Percentiles rank a stretch among this genome's conserved stretches.
phyloP scores from a whole-genome alignment of 2,329 filamentous ascomycete genomes.

The Alternaria postmessia region DNA sequence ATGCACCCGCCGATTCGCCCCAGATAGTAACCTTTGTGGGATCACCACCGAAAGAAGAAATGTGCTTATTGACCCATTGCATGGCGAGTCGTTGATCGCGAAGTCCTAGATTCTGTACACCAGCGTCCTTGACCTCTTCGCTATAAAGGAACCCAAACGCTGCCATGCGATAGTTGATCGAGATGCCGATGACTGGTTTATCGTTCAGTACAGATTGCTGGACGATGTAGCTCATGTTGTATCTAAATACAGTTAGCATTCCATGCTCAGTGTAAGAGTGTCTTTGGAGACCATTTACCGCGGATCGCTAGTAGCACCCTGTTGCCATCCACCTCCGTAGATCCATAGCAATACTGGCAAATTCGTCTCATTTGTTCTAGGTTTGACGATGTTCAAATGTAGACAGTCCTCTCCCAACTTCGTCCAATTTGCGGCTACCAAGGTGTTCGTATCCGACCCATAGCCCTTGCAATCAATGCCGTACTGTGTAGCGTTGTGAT shows the following conservation, averaged over 20 bases:
- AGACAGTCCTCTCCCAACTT: slow-evolving; percentile 55
- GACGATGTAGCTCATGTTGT: slow-evolving; percentile 45
- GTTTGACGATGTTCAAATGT: slow-evolving; percentile 49
- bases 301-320: slow-evolving; percentile 44
- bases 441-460: slow-evolving; percentile 34
- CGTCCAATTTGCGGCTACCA: slow-evolving; percentile 35
- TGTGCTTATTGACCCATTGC: slow-evolving; percentile 68
- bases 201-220: slow-evolving; percentile 40
- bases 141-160: slow-evolving; percentile 60
- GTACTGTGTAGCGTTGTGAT: slow-evolving; percentile 34
- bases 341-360: slow-evolving; percentile 45
- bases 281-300: slow-evolving; percentile 21
- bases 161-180: slow-evolving; percentile 60
- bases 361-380: slow-evolving; percentile 23
- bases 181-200: slow-evolving; percentile 43
- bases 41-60: slow-evolving; percentile 62
- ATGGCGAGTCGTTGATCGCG: slow-evolving; percentile 68
- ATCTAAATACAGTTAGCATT: slow-evolving; percentile 15
- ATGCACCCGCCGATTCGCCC: slow-evolving; percentile 67
- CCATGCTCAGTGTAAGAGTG: background rate
- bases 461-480: slow-evolving; percentile 40
- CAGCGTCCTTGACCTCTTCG: slow-evolving; percentile 46
- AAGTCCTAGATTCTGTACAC: slow-evolving; percentile 61
- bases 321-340: slow-evolving; percentile 45
- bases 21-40: slow-evolving; percentile 67